These are phyloP conservation scores for Chaetomium cochliodes DNA, from an alignment of 495 filamentous ascomycete genomes.

Conservation along the genomic window DNA sequence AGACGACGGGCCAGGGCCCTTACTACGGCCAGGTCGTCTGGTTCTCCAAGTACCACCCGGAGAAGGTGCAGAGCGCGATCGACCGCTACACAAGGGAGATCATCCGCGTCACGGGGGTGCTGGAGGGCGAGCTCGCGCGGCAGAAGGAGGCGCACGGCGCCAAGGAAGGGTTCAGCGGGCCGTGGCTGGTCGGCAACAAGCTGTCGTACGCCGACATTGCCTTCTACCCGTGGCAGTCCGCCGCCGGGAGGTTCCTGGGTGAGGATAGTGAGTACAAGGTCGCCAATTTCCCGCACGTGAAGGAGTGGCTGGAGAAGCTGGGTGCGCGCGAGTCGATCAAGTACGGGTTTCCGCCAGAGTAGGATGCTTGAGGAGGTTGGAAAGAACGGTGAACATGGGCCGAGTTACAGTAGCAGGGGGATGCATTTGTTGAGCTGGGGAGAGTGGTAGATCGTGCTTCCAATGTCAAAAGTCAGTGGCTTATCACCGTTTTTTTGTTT, in stretches of 20 bases:
- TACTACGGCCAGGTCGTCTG: slow-evolving; percentile 60
- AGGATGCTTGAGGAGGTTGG: neutral
- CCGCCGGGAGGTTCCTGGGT: slow-evolving; percentile 22
- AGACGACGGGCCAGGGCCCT: slow-evolving; percentile 66
- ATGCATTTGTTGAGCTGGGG: too few relatives aligned
- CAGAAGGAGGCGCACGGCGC: slow-evolving; percentile 36
- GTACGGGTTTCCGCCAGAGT: neutral
- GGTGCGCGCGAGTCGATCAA: slow-evolving; percentile 1
- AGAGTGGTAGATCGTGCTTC: neutral
- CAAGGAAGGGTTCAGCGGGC: slow-evolving; percentile 32
- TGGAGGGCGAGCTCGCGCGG: slow-evolving; percentile 52
- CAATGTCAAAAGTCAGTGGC: too few relatives aligned
- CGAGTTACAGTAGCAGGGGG: too few relatives aligned
- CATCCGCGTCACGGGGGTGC: slow-evolving; percentile 57
- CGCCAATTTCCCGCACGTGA: slow-evolving; percentile 36
- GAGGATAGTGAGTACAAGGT: slow-evolving; percentile 15
- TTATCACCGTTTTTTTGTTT: too few relatives aligned
- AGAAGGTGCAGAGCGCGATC: slow-evolving; percentile 57
- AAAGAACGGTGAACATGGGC: neutral
- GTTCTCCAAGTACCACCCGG: slow-evolving; percentile 53
- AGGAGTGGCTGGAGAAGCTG: slow-evolving; percentile 41
- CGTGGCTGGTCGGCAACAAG: slow-evolving; percentile 58
- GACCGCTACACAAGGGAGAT: slow-evolving; percentile 62
- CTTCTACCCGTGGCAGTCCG: slow-evolving; percentile 57
- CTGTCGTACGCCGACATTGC: slow-evolving; percentile 58